Evolutionary conservation across 2,329 filamentous ascomycete genomes (phyloP).

Genomic region (Diaporthe caulivora): DNA sequence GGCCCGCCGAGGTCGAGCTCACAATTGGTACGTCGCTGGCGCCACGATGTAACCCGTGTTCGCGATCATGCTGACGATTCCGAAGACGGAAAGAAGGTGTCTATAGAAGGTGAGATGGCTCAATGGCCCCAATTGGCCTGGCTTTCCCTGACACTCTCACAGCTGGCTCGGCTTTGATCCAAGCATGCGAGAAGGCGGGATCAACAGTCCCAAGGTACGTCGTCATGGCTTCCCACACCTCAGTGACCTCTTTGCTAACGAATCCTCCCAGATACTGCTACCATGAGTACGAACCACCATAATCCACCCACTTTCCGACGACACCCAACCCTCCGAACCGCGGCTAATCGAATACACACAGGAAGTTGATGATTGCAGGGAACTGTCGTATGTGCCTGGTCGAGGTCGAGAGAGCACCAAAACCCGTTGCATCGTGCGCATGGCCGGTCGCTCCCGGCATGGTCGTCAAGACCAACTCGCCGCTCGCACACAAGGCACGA

Average conservation of each 20-base stretch:
- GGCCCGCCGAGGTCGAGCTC: conserved; percentile 93
- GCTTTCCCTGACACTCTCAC: conserved; percentile 45
- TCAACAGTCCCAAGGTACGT: conserved; percentile 84
- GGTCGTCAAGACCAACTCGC: conserved; percentile 99
- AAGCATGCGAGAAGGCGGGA: conserved; percentile 98
- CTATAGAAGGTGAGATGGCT: conserved; percentile 83
- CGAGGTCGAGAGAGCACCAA: conserved; percentile 95
- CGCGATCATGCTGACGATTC: conserved; percentile 48
- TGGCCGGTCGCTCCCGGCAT: conserved; percentile 99
- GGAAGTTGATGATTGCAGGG: conserved; percentile 98
- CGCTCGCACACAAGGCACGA: conserved; percentile 94
- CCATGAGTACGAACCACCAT: conserved; percentile 80
- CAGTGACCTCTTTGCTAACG: conserved; percentile 35
- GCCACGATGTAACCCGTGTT: conserved; percentile 32
- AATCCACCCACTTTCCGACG: conserved; percentile 45
- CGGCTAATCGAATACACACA: conserved; percentile 61
- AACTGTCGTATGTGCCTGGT: conserved; percentile 99
- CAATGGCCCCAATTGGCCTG: conserved; percentile 38
- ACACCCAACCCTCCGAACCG: conserved; percentile 41
- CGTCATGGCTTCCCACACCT: background rate
- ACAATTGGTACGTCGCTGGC: conserved; percentile 80
- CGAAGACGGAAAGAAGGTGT: conserved; percentile 96
- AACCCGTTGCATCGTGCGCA: conserved; percentile 97
- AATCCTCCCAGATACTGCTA: conserved; percentile 86
- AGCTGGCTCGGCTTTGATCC: conserved; percentile 97